These are phyloP conservation scores for Cylindrodendrum hubeiense DNA, from an alignment of 2,329 filamentous ascomycete species.

Conservation along the genomic window DNA sequence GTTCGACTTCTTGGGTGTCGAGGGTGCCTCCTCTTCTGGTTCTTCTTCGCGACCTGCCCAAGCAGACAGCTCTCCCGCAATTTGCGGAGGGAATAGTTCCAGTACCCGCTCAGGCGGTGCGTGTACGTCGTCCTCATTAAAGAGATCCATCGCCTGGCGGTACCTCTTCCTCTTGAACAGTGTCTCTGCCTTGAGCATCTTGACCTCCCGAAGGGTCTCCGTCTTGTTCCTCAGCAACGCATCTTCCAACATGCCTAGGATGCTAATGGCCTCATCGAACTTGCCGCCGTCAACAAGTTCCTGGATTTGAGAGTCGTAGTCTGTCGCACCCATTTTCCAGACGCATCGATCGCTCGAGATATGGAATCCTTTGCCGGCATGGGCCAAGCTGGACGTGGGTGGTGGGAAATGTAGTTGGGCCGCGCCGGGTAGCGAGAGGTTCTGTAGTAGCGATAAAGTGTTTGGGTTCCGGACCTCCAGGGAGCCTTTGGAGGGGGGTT, in stretches of 20 bases:
- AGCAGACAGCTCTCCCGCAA: conserved; percentile 84
- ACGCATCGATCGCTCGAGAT: conserved; percentile 91
- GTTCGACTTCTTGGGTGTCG: conserved; percentile 44
- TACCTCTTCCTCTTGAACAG: conserved; percentile 89
- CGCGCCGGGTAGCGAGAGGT: conserved; percentile 83
- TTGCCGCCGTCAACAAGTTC: conserved; percentile 79
- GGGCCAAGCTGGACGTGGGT: conserved; percentile 92
- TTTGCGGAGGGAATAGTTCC: conserved; percentile 82
- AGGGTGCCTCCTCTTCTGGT: conserved; percentile 53
- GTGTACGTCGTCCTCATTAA: conserved; percentile 84
- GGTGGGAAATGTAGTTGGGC: conserved; percentile 91
- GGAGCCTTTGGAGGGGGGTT: conserved; percentile 83
- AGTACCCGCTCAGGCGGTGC: conserved; percentile 92
- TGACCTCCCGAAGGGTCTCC: conserved; percentile 84
- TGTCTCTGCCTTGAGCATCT: conserved; percentile 89
- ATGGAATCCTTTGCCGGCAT: conserved; percentile 95
- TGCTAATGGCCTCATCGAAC: conserved; percentile 92
- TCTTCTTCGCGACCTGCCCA: conserved; percentile 55
- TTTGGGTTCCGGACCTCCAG: conserved; percentile 94
- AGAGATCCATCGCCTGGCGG: conserved; percentile 87
- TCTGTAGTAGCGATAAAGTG: conserved; percentile 90
- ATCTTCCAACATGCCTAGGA: conserved; percentile 91
- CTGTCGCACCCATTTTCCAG: conserved; percentile 95
- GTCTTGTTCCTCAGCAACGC: conserved; percentile 87
- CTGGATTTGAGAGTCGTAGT: conserved; percentile 91